Base-by-base conservation (phyloP, 495 filamentous ascomycete genomes). In the Lophium mytilinum region DNA sequence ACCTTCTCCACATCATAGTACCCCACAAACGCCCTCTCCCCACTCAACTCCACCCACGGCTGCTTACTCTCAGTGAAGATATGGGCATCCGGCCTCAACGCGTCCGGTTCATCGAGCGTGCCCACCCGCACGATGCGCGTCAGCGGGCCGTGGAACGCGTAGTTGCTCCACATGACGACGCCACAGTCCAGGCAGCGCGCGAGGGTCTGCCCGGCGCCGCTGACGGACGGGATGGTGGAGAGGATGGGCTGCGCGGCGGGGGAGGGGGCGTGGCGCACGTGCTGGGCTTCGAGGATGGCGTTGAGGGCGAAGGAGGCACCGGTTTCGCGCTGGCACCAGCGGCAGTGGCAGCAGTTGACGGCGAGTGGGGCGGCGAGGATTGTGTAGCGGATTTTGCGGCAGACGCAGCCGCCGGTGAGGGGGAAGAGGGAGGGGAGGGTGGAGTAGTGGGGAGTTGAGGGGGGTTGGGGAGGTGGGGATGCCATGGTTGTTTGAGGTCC, bases 341-440 rank as follows among this genome's bases (percentile, higher is more conserved):
- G 62, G 56, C 70, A 72, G 55, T 72, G 69, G 58, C 70, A 72
- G 62, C 65, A 66, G 50, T 72, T 18, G 10, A 46, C 37, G 9
- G 54, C 39, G 34, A 66, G 55, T 8, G 60, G 60, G 14, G 62
- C 5, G 17, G 50, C 53, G 42, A 47, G 37, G 15, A 65, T 45
- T 40, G 41, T 60, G 49, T 62, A 65, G 14, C 52, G 52, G 21
- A 63, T 58, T n/a, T 48, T 62, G 19, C 57, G 17, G 41, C 63
- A 63, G 39, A 65, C 47, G 50, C 64, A 66, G 45, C 51, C 47
- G 21, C 60, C 60, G 14, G 14, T 42, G 36, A 66, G 53, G 18
- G 53, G 58, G 15, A 24, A 86, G 71, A 96, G 96, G 18, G 91
- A 83, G 2, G 89, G 83, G 57, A 89, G 92, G 10, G 92, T 90